Evolutionary conservation across 202 grass and related monocot species (phyloP).

Genomic region (Schoenoplectus triqueter): DNA sequence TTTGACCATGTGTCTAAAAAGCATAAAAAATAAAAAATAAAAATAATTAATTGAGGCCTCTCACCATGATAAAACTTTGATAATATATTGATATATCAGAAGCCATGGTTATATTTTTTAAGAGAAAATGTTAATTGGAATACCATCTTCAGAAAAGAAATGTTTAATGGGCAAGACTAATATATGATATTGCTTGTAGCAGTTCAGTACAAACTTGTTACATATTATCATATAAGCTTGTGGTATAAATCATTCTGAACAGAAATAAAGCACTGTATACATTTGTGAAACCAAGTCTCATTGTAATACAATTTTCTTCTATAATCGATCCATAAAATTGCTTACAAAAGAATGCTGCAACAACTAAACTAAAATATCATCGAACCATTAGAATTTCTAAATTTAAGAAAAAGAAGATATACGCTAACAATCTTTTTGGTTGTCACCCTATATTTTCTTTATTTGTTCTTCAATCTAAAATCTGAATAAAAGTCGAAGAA

Average conservation of each 20-base stretch:
- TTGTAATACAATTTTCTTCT: slow-evolving; percentile 66
- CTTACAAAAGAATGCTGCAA: slow-evolving; percentile 79
- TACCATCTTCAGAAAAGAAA: background rate
- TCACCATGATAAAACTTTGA: background rate
- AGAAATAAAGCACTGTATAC: slow-evolving; percentile 35
- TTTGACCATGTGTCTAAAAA: slow-evolving; percentile 57
- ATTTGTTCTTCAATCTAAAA: background rate
- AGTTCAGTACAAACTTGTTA: background rate
- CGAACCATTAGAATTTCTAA: background rate
- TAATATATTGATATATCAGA: background rate
- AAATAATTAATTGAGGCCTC: background rate
- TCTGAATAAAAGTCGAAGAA: background rate
- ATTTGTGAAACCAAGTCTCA: slow-evolving; percentile 85
- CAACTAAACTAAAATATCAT: slow-evolving; percentile 15
- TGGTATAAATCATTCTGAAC: background rate
- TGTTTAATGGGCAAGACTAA: background rate
- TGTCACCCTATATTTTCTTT: background rate
- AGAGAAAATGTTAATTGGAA: background rate
- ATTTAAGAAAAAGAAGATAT: background rate
- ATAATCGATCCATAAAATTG: slow-evolving; percentile 77
- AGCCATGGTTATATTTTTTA: background rate
- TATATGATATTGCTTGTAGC: background rate
- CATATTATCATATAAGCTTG: background rate
- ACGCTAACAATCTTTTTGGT: background rate
- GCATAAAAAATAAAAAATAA: background rate